Evolutionary conservation across 2,329 filamentous ascomycete genomes (phyloP).

Genomic region (Paracoccidioides brasiliensis): DNA sequence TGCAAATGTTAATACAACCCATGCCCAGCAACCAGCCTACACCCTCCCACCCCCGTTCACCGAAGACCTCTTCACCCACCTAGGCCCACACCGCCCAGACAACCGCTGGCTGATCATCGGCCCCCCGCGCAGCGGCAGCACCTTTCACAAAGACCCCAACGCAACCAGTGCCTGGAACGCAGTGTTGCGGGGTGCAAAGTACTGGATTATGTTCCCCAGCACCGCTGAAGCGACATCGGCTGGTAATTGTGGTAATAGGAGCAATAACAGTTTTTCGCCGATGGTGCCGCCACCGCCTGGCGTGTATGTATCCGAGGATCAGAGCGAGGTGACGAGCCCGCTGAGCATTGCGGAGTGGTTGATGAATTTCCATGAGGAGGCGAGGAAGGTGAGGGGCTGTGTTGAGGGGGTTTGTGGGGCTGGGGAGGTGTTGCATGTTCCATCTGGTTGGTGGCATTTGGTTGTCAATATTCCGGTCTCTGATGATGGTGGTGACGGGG

Average conservation of each 20-base stretch:
- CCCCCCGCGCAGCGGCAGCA: constrained; percentile 74
- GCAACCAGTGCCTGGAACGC: constrained; percentile 80
- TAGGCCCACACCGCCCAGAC: constrained; percentile 68
- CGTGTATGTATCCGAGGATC: constrained; percentile 77
- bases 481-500: constrained; percentile 28
- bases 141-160: constrained; percentile 77
- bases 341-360: constrained; percentile 97
- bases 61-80: constrained; percentile 67
- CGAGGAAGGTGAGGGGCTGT: constrained; percentile 61
- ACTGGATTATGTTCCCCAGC: constrained; percentile 93
- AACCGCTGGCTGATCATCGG: constrained; percentile 89
- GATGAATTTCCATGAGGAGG: constrained; percentile 74
- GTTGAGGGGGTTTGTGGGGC: constrained; percentile 70
- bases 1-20: background rate
- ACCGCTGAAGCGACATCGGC: constrained; percentile 24
- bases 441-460: constrained; percentile 92
- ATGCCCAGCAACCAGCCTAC: constrained; percentile 43
- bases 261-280: background rate
- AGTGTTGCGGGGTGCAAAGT: constrained; percentile 77
- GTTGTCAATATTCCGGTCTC: constrained; percentile 79
- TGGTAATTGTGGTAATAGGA: constrained; percentile 11
- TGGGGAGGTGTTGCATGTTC: constrained; percentile 84
- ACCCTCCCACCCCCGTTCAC: constrained; percentile 76
- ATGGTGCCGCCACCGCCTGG: constrained; percentile 58
- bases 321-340: constrained; percentile 84